These are phyloP conservation scores for Dillenia turbinata DNA, from an alignment of 164 flowering plant genomes.

Conservation along the genomic window DNA sequence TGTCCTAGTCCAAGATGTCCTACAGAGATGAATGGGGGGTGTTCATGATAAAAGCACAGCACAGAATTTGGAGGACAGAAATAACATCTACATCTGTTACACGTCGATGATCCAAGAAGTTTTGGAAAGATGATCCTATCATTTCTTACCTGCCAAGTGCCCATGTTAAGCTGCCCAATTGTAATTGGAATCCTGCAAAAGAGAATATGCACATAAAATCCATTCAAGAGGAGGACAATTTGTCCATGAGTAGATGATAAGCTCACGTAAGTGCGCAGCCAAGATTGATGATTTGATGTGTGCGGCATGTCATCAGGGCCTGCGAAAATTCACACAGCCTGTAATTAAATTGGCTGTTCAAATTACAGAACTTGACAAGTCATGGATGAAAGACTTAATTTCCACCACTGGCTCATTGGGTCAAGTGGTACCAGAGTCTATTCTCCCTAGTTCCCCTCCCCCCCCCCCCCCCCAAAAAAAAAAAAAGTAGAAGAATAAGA, in stretches of 20 bases:
- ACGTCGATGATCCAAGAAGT: neutral
- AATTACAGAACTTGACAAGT: too few relatives aligned
- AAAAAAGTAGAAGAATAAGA: too few relatives aligned
- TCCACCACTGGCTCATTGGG: too few relatives aligned
- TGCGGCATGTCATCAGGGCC: slow-evolving; percentile 99
- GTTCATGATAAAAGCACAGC: neutral
- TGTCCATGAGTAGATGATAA: neutral
- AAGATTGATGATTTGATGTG: slow-evolving; percentile 68
- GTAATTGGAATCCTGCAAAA: slow-evolving; percentile 81
- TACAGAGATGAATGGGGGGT: too few relatives aligned
- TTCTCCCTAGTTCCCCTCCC: too few relatives aligned
- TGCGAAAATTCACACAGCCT: slow-evolving; percentile 27
- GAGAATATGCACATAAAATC: slow-evolving; percentile 20
- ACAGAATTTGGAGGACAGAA: neutral
- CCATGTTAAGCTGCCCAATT: slow-evolving; percentile 84
- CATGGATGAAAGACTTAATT: too few relatives aligned
- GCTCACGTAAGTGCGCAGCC: slow-evolving; percentile 82
- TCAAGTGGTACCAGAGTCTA: too few relatives aligned
- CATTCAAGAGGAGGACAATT: slow-evolving; percentile 12
- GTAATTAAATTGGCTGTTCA: neutral
- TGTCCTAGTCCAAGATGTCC: neutral
- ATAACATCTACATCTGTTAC: neutral
- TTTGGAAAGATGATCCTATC: neutral
- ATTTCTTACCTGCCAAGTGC: slow-evolving; percentile 89
- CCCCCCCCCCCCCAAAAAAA: too few relatives aligned